Base-by-base conservation (phyloP, 2,329 filamentous ascomycete species). In the Sphaerulina populicola region DNA sequence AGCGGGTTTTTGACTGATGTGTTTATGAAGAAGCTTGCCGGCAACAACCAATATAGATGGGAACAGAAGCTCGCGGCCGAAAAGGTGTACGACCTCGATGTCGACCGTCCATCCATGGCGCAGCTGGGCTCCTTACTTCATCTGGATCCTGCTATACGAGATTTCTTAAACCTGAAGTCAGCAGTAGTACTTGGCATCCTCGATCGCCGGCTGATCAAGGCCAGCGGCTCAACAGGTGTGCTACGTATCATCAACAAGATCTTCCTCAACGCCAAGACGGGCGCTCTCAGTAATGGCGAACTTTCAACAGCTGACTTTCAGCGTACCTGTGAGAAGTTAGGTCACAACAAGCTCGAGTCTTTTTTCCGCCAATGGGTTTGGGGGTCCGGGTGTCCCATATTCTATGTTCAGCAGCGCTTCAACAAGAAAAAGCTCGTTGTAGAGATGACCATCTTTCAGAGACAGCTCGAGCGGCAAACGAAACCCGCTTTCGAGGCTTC, bases 381-480 rank as follows among this genome's bases (percentile, higher is more conserved):
- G 57, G 85, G 86, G 9, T 83, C 88, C 12, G 94, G 94, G 0
- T 97, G 90, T 62, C 93, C 94, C 0, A 80, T 83, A 38, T 94
- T 98, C 60, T 77, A 85, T 44, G 86, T 94, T 44, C 86, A 82
- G 36, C 90, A 95, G 59, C 80, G 84, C 14, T 98, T 98, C 72
- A 98, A 98, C 66, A 97, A 97, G 73, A 98, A 98, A 73, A 86
- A 94, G 61, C 77, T 97, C 3, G 90, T 91, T 27, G 88, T 98
- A 1, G 90, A 97, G 68, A 86, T 98, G 75, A 85, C 82, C 8
- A 87, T 98, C 57, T 80, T 79, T 45, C 94, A 98, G 68, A 79
- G 80, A 0, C 88, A 85, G 64, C 72, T 70, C 6, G 73, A 78
- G 29, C 75, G 83, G 55, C 71, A 75, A 37, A 74, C 72, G 12